Percentiles rank a stretch among this genome's conserved stretches.
Evolutionary conservation across 768 basidiomycete species (phyloP).

Genomic region (Naematelia aurantialba): DNA sequence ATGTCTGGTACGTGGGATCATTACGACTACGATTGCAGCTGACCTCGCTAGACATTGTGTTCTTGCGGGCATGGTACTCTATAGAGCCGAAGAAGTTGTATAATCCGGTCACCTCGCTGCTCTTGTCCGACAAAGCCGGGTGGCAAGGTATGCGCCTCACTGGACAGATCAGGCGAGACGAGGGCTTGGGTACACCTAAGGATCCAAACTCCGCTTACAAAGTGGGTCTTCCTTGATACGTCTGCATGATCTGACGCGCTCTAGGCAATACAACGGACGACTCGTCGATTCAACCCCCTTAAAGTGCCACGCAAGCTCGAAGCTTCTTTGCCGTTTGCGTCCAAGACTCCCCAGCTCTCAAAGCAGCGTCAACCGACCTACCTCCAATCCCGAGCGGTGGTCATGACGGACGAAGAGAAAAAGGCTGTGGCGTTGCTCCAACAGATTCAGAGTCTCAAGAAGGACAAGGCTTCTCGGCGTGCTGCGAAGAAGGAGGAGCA

Average conservation of each 20-base stretch:
- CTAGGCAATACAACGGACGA: constrained; percentile 65
- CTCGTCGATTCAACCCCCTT: constrained; percentile 85
- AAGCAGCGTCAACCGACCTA: constrained; percentile 75
- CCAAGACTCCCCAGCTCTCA: constrained; percentile 80
- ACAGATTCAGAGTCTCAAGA: constrained; percentile 85
- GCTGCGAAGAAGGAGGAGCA: constrained; percentile 84
- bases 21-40: neutral
- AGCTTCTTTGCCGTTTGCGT: constrained; percentile 80
- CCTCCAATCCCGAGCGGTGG: constrained; percentile 87
- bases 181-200: constrained; percentile 75
- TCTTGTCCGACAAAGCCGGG: constrained; percentile 71
- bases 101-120: constrained; percentile 88
- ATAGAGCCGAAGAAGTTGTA: constrained; percentile 93
- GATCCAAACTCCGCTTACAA: constrained; percentile 85
- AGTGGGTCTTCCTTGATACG: constrained; percentile 41
- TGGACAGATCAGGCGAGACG: constrained; percentile 82
- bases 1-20: constrained; percentile 71
- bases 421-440: constrained; percentile 84
- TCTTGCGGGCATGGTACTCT: constrained; percentile 94
- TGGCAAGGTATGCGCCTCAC: constrained; percentile 97
- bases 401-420: constrained; percentile 93
- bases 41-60: constrained; percentile 71
- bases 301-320: constrained; percentile 87
- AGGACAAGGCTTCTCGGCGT: constrained; percentile 74
- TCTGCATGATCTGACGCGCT: neutral